Evolutionary conservation across 1,139 yeast species (phyloP).

Genomic region (Hyphopichia pseudoburtonii): DNA sequence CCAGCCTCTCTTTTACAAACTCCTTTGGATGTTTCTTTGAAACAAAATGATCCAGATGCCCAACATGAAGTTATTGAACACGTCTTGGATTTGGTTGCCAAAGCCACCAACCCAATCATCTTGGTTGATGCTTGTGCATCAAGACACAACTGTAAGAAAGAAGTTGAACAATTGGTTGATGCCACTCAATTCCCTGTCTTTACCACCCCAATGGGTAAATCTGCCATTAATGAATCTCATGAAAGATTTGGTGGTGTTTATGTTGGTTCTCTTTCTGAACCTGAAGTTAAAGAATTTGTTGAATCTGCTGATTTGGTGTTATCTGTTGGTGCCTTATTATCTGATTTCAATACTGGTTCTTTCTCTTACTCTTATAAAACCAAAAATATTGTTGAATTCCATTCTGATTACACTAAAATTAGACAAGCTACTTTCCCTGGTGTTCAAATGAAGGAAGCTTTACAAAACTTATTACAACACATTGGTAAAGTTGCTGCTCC

Average conservation of each 20-base stretch:
- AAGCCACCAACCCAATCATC: slow-evolving; percentile 68
- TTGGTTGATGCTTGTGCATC: slow-evolving; percentile 87
- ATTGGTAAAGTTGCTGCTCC: slow-evolving; percentile 36
- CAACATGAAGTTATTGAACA: slow-evolving; percentile 70
- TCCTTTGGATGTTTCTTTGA: slow-evolving; percentile 63
- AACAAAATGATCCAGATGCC: slow-evolving; percentile 66
- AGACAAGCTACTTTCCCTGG: slow-evolving; percentile 75
- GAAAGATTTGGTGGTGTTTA: slow-evolving; percentile 84
- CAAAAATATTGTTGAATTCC: slow-evolving; percentile 80
- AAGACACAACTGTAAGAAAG: slow-evolving; percentile 67
- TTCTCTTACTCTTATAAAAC: slow-evolving; percentile 82
- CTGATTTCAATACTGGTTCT: slow-evolving; percentile 89
- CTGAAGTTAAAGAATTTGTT: slow-evolving; percentile 73
- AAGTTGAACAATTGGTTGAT: slow-evolving; percentile 62
- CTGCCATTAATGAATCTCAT: slow-evolving; percentile 68
- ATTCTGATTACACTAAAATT: slow-evolving; percentile 82
- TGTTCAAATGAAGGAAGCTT: slow-evolving; percentile 72
- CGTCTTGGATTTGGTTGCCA: slow-evolving; percentile 50
- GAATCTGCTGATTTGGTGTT: slow-evolving; percentile 76
- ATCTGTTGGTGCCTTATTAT: slow-evolving; percentile 78
- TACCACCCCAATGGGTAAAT: slow-evolving; percentile 92
- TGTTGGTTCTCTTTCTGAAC: slow-evolving; percentile 76
- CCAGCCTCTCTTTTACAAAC: slow-evolving; percentile 55
- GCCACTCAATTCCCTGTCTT: slow-evolving; percentile 78
- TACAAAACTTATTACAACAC: slow-evolving; percentile 45